Evolutionary conservation across 345 rosid genomes (phyloP), one percentile per base, ranked within the genome.

Genomic region (Pistacia atlantica): DNA sequence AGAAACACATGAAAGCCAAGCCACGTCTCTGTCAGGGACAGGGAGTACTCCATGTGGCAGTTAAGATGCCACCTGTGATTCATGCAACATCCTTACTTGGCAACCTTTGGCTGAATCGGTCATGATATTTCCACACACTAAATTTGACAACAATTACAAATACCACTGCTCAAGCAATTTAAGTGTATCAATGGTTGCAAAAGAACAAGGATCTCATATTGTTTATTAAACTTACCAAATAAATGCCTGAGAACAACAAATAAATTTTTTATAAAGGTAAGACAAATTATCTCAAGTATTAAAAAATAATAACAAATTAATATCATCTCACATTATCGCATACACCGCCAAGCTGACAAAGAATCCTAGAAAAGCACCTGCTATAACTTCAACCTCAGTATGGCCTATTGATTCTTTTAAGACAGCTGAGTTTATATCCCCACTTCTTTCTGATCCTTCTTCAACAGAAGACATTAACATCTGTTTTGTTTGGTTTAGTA

Each of bases 321-420:
- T 49, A 17, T 22, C 48, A n/a, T 38, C 46, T 79, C 75, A 77
- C 65, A 87, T 2, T 58, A 54, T 48, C 18, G 77, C 51, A 78
- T 82, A 68, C n/a, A 92, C 89, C 52, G 73, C 85, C 42, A 89
- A 67, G 82, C 89, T 87, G 46, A 87, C 91, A 16, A 88, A 45
- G 73, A 95, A 88, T 56, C 97, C 98, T 5, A 95, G 73, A 14
- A 93, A 79, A 58, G 91, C 95, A 28, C 97, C 97, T 4, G 94
- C 97, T 11, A 88, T 65, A 65, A 95, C 97, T 88, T 93, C 97
- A 80, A 91, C 84, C 86, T 89, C 97, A 45, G 89, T 88, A 80
- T 90, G 98, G 25, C 98, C 97, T 56, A 93, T 83, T 55, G 95
- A 90, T 80, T 95, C 97, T 89, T 93, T 93, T 59, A 95, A 61